Base-by-base conservation (phyloP, 805 yeast genomes). In the Lipomyces yamanashiensis region DNA sequence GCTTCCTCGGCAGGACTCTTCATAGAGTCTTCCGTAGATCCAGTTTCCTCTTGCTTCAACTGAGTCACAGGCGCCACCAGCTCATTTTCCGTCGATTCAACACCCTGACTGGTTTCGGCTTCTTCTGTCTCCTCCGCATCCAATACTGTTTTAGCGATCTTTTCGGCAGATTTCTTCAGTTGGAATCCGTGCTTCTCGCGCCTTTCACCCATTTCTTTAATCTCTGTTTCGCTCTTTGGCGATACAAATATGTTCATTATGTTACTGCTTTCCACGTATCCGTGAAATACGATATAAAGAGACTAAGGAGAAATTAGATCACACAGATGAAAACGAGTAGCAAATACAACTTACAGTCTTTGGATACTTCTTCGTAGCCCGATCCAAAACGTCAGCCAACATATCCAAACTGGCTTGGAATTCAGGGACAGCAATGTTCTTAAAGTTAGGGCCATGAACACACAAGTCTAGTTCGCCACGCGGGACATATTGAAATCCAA, bases 401-500 rank as follows among this genome's bases (percentile, higher is more conserved):
- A 90, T 73, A 10, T 78, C 73, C 64, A 88, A 70, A 7, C 92
- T 86, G 19, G 83, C 72, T 67, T 80, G 82, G 74, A 90, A 89
- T 73, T 91, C 96, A 15, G 75, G 74, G 28, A 87, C 85, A 0
- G 93, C 96, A 55, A 88, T 80, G n/a, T 65, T 60, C 36, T 74
- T 73, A 51, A 62, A 36, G 61, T 62, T 41, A 67, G 82, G 77
- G 59, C 78, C 78, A 69, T 88, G 91, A 65, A 82, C 78, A 8
- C 85, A 78, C 61, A 80, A 76, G 74, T 93, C 98, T 67, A 93
- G 82, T 45, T 86, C 89, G 1, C 78, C 75, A 55, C 92, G 77
- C 0, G 96, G 92, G 36, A 93, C 74, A 74, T 93, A 93, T 74
- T 92, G 93, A 75, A 92, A 95, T 2, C 98, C 99, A 76, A 93